These are phyloP conservation scores for Chrysoporthe austroafricana DNA, from an alignment of 2,329 filamentous ascomycete species.

Conservation along the genomic window DNA sequence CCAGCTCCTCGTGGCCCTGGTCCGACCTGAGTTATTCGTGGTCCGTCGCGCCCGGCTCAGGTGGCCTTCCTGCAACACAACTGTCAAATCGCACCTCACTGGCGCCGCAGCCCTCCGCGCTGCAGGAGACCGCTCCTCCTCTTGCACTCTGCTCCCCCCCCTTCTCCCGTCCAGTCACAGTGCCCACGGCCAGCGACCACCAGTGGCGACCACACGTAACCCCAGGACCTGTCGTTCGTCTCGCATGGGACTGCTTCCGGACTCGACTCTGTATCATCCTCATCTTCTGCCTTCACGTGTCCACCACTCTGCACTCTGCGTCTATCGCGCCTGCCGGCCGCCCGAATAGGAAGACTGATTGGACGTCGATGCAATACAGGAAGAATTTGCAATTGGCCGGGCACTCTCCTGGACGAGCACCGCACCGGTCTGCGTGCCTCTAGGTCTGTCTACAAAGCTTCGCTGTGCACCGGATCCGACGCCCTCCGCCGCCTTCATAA, in stretches of 20 bases:
- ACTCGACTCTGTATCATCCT: slow-evolving; percentile 15
- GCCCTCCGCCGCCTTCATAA: background rate
- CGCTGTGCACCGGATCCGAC: background rate
- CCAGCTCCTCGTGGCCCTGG: background rate
- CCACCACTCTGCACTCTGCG: slow-evolving; percentile 10
- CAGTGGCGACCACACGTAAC: slow-evolving; percentile 9
- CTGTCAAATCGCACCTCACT: slow-evolving; percentile 8
- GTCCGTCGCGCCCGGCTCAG: background rate
- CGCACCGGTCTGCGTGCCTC: background rate
- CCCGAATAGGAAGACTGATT: slow-evolving; percentile 12
- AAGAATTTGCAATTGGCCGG: background rate
- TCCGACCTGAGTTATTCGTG: background rate
- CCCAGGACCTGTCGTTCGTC: background rate
- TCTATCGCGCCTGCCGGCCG: background rate
- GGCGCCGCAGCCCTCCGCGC: slow-evolving; percentile 10
- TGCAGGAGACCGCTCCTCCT: slow-evolving; percentile 14
- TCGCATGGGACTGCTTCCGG: slow-evolving; percentile 9
- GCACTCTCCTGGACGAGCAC: background rate
- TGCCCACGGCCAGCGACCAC: slow-evolving; percentile 17
- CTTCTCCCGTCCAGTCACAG: slow-evolving; percentile 14
- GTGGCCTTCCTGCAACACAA: background rate
- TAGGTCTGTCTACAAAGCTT: background rate
- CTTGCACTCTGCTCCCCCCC: slow-evolving; percentile 17
- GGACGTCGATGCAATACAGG: background rate
- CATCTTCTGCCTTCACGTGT: slow-evolving; percentile 11